These are phyloP conservation scores for Pseudogymnoascus sp. DNA, from an alignment of 2,329 filamentous ascomycete species.

Conservation along the genomic window DNA sequence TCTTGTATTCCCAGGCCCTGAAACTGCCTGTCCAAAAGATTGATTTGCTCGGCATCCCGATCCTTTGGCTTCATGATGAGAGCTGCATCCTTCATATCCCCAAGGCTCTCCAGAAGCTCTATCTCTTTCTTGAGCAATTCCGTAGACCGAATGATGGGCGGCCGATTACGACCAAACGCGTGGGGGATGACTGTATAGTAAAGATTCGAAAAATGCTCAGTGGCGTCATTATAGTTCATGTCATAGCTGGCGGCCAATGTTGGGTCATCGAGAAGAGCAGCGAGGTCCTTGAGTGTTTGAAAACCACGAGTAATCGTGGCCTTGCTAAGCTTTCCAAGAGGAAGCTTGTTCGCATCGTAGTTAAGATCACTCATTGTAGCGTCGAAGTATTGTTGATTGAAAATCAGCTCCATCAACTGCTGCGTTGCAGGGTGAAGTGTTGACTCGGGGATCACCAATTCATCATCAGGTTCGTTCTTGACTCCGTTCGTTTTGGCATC, in stretches of 20 bases:
- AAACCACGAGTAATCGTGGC: constrained; percentile 69
- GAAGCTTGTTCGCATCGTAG: constrained; percentile 69
- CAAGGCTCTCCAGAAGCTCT: constrained; percentile 70
- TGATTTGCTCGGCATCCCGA: constrained; percentile 43
- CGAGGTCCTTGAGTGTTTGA: constrained; percentile 67
- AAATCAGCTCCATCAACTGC: constrained; percentile 71
- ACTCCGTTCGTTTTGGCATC: constrained; percentile 23
- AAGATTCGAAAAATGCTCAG: constrained; percentile 62
- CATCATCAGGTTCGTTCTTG: constrained; percentile 21
- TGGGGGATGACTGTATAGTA: constrained; percentile 83
- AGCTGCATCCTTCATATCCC: constrained; percentile 76
- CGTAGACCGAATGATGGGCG: constrained; percentile 56
- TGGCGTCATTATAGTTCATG: constrained; percentile 34
- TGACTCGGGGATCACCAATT: constrained; percentile 40
- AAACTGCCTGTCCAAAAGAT: constrained; percentile 67
- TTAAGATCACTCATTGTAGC: constrained; percentile 59
- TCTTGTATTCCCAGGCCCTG: constrained; percentile 64
- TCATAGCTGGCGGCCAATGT: constrained; percentile 40
- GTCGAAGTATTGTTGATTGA: constrained; percentile 68
- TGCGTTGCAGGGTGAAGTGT: constrained; percentile 55
- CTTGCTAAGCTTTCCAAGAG: constrained; percentile 78
- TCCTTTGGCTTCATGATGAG: constrained; percentile 65
- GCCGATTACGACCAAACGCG: constrained; percentile 65
- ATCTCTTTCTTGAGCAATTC: constrained; percentile 64
- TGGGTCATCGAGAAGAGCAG: constrained; percentile 54